These are phyloP conservation scores for Hygrocybe coccinea DNA, from an alignment of 768 basidiomycete genomes.

Conservation along the genomic window DNA sequence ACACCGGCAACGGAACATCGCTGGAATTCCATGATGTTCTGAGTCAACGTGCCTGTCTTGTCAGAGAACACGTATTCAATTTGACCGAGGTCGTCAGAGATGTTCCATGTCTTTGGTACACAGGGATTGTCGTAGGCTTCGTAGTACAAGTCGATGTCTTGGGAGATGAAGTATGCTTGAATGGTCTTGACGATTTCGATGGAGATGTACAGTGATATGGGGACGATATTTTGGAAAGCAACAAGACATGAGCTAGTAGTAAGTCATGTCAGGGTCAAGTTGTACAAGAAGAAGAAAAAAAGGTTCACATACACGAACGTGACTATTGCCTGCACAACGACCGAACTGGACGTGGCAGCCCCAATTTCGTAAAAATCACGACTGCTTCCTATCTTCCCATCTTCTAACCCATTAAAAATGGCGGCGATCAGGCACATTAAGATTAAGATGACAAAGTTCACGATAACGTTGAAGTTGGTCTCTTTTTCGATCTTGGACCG, in stretches of 20 bases:
- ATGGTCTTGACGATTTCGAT: constrained; percentile 98
- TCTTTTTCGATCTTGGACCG: constrained; percentile 96
- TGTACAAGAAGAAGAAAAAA: not conserved
- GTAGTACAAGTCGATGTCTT: constrained; percentile 97
- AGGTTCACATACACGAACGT: constrained; percentile 78
- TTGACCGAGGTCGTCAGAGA: constrained; percentile 96
- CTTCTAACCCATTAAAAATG: constrained; percentile 69
- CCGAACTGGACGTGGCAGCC: constrained; percentile 55
- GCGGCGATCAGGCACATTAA: constrained; percentile 74
- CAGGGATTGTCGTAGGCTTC: constrained; percentile 79
- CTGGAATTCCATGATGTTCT: constrained; percentile 99
- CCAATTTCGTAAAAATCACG: constrained; percentile 66
- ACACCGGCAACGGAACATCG: constrained; percentile 85
- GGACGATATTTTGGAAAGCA: constrained; percentile 96
- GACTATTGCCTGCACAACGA: constrained; percentile 70
- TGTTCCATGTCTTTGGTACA: constrained; percentile 96
- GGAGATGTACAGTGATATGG: constrained; percentile 93
- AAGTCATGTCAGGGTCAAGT: constrained; percentile 13
- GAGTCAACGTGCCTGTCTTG: constrained; percentile 95
- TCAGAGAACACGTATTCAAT: constrained; percentile 90
- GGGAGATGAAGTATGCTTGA: constrained; percentile 93
- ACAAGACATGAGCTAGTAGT: constrained; percentile 81
- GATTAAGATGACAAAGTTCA: constrained; percentile 81
- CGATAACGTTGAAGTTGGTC: constrained; percentile 95
- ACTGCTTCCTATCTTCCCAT: constrained; percentile 58